Percentiles rank a stretch among this genome's conserved stretches.
These are phyloP conservation scores for Colletotrichum phormii DNA, from an alignment of 2,329 filamentous ascomycete species.

Conservation along the genomic window DNA sequence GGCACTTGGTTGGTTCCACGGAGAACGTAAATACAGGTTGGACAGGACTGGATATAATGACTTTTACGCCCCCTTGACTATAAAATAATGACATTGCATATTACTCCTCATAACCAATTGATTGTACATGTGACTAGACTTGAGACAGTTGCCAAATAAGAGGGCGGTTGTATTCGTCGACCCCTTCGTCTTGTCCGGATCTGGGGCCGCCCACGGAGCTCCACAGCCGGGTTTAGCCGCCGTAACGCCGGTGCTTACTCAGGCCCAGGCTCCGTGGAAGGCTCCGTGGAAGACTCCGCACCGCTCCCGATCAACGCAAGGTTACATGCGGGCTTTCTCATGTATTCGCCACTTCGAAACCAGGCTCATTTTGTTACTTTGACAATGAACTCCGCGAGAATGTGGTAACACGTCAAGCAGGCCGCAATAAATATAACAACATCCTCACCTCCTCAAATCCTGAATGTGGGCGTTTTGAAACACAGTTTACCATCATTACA, in stretches of 20 bases:
- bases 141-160: not conserved
- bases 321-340: not conserved
- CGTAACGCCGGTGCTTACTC: slow-evolving; percentile 2
- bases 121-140: not conserved
- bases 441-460: no score
- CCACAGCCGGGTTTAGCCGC: not conserved
- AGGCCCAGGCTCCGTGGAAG: not conserved
- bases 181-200: no score
- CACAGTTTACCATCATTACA: no score
- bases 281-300: not conserved
- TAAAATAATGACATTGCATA: not conserved
- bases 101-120: not conserved
- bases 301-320: not conserved
- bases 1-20: not conserved
- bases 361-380: no score
- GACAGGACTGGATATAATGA: not conserved
- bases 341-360: no score
- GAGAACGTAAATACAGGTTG: not conserved
- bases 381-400: no score
- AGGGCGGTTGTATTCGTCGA: not conserved
- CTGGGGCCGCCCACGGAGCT: no score
- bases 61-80: not conserved
- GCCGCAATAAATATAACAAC: no score
- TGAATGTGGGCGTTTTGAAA: no score
- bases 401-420: no score